These are phyloP conservation scores for Cryphonectria naterciae DNA, from an alignment of 2,329 filamentous ascomycete species.

Conservation along the genomic window DNA sequence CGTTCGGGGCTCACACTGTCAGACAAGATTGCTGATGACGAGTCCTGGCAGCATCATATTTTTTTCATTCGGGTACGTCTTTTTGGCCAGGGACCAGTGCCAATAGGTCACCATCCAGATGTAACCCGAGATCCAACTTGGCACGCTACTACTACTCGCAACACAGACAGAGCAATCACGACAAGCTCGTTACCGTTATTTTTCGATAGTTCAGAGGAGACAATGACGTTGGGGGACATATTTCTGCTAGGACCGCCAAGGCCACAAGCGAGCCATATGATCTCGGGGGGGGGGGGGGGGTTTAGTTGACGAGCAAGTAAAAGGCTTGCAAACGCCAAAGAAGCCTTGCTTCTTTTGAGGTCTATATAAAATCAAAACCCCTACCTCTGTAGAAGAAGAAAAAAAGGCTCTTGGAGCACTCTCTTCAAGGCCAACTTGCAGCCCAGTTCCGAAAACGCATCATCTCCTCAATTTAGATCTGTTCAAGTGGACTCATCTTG, in stretches of 20 bases:
- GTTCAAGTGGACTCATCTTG: neutral
- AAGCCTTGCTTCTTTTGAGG: neutral
- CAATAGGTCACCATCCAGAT: neutral
- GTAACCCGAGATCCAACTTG: neutral
- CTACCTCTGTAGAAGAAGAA: neutral
- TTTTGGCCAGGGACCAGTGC: neutral
- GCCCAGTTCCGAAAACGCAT: neutral
- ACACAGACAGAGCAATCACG: neutral
- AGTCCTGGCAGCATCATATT: neutral
- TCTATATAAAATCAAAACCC: neutral
- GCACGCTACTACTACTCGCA: neutral
- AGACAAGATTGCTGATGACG: neutral
- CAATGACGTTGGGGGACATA: neutral
- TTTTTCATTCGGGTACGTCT: neutral
- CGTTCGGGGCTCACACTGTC: neutral
- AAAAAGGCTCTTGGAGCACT: neutral
- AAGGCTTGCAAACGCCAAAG: neutral
- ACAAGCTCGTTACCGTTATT: neutral
- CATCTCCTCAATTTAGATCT: neutral
- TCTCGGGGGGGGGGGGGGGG: too few relatives aligned
- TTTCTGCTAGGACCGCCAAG: neutral
- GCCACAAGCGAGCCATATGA: neutral
- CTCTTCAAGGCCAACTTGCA: neutral
- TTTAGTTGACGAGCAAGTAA: too few relatives aligned
- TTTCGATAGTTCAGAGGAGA: neutral